Evolutionary conservation across 805 yeast genomes (phyloP).

Genomic region (Cyberlindnera mississippiensis): DNA sequence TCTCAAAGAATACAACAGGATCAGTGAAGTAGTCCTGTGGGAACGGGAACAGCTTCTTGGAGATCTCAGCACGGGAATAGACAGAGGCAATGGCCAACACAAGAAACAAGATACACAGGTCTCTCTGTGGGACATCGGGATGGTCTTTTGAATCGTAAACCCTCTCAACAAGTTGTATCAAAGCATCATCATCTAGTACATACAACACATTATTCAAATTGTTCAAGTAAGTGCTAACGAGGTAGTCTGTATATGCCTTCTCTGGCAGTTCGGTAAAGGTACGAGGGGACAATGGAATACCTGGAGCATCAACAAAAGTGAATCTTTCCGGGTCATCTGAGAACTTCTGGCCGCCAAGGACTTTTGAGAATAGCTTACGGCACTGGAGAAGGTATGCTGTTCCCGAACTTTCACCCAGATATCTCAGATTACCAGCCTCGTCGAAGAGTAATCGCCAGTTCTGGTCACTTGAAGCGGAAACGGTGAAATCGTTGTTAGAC

Average conservation of each 20-base stretch:
- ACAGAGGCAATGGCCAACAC: conserved; percentile 40
- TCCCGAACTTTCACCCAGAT: conserved; percentile 41
- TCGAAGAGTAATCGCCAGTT: conserved; percentile 35
- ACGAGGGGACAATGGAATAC: conserved; percentile 13
- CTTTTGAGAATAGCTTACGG: conserved; percentile 33
- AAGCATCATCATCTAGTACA: conserved; percentile 34
- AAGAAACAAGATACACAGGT: conserved; percentile 35
- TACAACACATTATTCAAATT: conserved; percentile 39
- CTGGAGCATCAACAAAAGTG: conserved; percentile 32
- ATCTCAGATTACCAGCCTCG: conserved; percentile 34
- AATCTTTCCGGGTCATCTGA: conserved; percentile 37
- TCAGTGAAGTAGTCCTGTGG: conserved; percentile 22
- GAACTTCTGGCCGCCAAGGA: conserved; percentile 33
- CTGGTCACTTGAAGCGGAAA: conserved; percentile 13
- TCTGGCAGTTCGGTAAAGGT: conserved; percentile 30
- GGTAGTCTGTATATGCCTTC: conserved; percentile 28
- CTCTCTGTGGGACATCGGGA: conserved; percentile 23
- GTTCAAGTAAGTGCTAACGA: conserved; percentile 32
- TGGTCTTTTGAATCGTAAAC: conserved; percentile 31
- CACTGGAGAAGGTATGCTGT: conserved; percentile 39
- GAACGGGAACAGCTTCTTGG: conserved; percentile 26
- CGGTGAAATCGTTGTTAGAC: conserved; percentile 12
- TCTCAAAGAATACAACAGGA: conserved; percentile 34
- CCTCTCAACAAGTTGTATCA: conserved; percentile 28
- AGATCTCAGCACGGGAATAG: conserved; percentile 31